Evolutionary conservation across 495 filamentous ascomycete genomes (phyloP), one percentile per base, ranked within the genome.

Genomic region (Collariella sp.): DNA sequence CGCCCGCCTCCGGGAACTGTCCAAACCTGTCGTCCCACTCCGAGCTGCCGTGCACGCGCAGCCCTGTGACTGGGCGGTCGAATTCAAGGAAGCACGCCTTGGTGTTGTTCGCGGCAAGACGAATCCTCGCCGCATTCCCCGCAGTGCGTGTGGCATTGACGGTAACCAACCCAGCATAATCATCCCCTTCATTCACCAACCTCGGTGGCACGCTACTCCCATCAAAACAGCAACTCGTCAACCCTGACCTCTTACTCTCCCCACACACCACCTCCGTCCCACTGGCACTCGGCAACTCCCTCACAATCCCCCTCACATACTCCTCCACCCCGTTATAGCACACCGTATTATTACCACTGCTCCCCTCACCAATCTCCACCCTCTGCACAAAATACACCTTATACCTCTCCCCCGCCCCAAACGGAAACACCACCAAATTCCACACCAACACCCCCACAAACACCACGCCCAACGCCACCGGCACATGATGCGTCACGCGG

Each of bases 341-440:
- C 35, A 87, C 86, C 24, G 67, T 72, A 53, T 86, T 89, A 7
- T 73, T 67, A 12, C 85, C 85, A 7, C 73, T 67, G 13, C 85
- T 84, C 7, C 74, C 83, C 26, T 9, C 9, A 59, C 89, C 86
- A 19, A 95, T 79, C 59, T 95, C 81, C 45, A 96, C 75, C 7
- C 79, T 79, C 62, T 98, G 91, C 7, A 85, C 67, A 71, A 96
- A 97, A 70, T 83, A 94, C 39, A 90, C 70, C 63, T 97, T 97
- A 59, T 96, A 78, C 43, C 90, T 79, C 59, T 79, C 86, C 38
- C 81, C 73, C 26, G 76, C 72, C 1, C 88, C 89, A 72, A 96
- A 97, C 1, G 93, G 93, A 68, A 95, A 95, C 6, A 87, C 91
- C 20, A 76, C 70, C 11, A 96, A 80, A 65, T 93, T 95, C 74